Base-by-base conservation (phyloP, 305 asterid species). In the Stenogyne calaminthoides region DNA sequence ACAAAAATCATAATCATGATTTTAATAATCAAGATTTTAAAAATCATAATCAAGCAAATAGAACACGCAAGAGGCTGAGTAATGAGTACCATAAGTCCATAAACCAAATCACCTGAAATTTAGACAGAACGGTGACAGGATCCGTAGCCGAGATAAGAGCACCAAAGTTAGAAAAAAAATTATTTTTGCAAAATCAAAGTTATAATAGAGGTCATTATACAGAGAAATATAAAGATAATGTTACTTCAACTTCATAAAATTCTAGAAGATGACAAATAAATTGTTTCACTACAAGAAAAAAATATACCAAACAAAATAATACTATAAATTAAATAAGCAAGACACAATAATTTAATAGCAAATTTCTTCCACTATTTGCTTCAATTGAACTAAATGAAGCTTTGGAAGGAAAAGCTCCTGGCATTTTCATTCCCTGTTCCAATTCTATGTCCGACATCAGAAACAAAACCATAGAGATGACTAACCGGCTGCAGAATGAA, bases 131-230 rank as follows among this genome's bases (percentile, higher is more conserved):
- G 20, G 98, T 95, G 80, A 95, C 99, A 76, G 99, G 99, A 82
- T 95, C 98, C 5, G 97, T 95, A 57, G 99, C 98, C 15, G 98
- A 95, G 84, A 95, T 95, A 66, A 95, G 96, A 71, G 99, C 97
- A 69, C 99, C 98, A 77, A 95, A 95, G 84, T 95, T 95, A 16
- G 99, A 92, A 83, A 95, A n/a, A 94, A 80, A 95, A 95, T 9
- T 98, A 97, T 77, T 95, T 92, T 98, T 94, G 96, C 82, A 84
- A 76, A 80, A 79, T 69, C 71, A 83, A 78, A 79, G 76, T 46
- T 74, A 73, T 54, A 59, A 37, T 37, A 47, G 36, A 37, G 27
- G 72, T 72, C 57, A 73, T 25, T 40, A 75, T 56, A 73, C 25
- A 6, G 36, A 69, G 34, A 27, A 58, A 72, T 16, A 29, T 46